Evolutionary conservation across 768 basidiomycete species (phyloP), one percentile per base, ranked within the genome.

Genomic region (Termitomyces sp.): DNA sequence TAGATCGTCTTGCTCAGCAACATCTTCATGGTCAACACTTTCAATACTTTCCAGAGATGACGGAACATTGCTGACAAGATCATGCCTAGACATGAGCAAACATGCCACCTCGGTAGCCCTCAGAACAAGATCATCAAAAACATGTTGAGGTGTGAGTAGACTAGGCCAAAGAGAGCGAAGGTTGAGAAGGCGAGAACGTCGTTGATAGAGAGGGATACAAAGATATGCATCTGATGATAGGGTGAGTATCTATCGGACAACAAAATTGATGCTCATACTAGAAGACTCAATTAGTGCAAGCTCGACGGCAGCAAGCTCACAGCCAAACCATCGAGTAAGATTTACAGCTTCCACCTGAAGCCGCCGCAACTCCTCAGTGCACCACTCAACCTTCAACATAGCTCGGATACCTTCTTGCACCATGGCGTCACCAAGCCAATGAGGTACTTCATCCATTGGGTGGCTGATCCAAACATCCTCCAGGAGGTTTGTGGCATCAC

Each of bases 281-380:
- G 16, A 51, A 20, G 31, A 34, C 22, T 62, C 22, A 61, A 54
- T 29, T 60, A 73, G 33, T 0, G 68, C 66, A 29, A 29, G 29
- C 29, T 29, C 29, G 6, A 29, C 6, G 29, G 12, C 33, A 34
- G 33, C 33, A 34, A 34, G 9, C 12, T 34, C 33, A 34, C 4
- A 12, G 2, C 33, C 12, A 34, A 34, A 34, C 33, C 33, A 34
- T 4, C 4, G 33, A 12, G 8, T 1, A 9, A 34, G 33, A 13
- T 34, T 10, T 1, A 7, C 4, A 12, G 33, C 33, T 13, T 34
- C 33, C 4, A 13, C 2, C 3, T 7, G 7, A 2, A 34, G 33
- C 12, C 12, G 7, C 9, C 4, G 12, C 9, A 10, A 12, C 33
- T 34, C 33, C 12, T 34, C 33, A 34, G 12, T 1, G 33, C 33